phyloP scores from a whole-genome alignment of 2,329 filamentous ascomycete species.

The Colletotrichum sp. region DNA sequence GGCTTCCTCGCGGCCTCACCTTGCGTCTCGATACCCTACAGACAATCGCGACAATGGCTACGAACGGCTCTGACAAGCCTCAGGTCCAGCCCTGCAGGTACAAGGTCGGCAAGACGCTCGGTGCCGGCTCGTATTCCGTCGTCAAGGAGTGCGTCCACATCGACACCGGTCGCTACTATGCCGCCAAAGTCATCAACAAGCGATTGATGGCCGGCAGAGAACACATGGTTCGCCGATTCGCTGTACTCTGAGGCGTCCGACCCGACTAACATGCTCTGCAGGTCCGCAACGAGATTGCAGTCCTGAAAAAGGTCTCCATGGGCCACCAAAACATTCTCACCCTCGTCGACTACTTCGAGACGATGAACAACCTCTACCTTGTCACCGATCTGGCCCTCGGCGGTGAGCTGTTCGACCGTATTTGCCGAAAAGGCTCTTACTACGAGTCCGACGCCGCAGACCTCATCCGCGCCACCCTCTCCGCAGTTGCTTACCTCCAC shows the following conservation, averaged over 20 bases:
- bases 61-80: slow-evolving; percentile 38
- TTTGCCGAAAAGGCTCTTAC: slow-evolving; percentile 98
- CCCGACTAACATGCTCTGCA: slow-evolving; percentile 37
- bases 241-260: not conserved
- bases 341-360: slow-evolving; percentile 98
- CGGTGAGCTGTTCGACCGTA: slow-evolving; percentile 96
- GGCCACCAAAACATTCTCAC: slow-evolving; percentile 98
- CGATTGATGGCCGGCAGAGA: slow-evolving; percentile 95
- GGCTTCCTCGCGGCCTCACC: not conserved
- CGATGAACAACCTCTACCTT: slow-evolving; percentile 98
- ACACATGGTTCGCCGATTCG: slow-evolving; percentile 77
- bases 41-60: slow-evolving; percentile 7
- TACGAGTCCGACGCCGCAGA: slow-evolving; percentile 97
- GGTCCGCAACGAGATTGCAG: slow-evolving; percentile 97
- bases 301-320: slow-evolving; percentile 98
- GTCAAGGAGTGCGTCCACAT: slow-evolving; percentile 99
- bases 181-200: slow-evolving; percentile 99
- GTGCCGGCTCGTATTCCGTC: slow-evolving; percentile 95
- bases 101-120: slow-evolving; percentile 97
- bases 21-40: not conserved
- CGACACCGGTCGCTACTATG: slow-evolving; percentile 96
- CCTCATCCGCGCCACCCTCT: slow-evolving; percentile 91
- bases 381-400: slow-evolving; percentile 96
- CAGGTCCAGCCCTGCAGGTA: slow-evolving; percentile 95
- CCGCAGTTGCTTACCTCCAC: slow-evolving; percentile 97